Conservation (phyloP, 306 rosid genomes). For the Cucurbita maxima region DNA sequence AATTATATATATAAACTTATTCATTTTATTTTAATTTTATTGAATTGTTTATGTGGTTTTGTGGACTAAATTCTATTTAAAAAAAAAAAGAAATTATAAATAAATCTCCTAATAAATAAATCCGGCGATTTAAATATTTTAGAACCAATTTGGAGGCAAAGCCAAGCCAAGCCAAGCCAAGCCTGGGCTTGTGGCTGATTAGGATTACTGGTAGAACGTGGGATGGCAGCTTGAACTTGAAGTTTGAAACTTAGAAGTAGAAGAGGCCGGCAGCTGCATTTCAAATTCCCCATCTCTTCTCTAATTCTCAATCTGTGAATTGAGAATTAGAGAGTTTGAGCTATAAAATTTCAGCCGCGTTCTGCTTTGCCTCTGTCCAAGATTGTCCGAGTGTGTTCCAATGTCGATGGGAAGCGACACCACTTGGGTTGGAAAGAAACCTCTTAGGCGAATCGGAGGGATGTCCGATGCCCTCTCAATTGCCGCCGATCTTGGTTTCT, state of each 20-base stretch:
- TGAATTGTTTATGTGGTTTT: no score
- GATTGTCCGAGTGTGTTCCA: not conserved
- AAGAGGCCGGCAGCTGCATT: not conserved
- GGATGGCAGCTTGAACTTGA: not conserved
- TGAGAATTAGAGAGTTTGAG: not conserved
- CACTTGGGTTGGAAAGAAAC: constrained; percentile 81
- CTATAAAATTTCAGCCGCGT: not conserved
- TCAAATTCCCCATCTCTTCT: not conserved
- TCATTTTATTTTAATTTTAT: no score
- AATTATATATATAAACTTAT: no score
- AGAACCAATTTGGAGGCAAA: no score
- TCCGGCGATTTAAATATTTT: no score
- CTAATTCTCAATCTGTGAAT: constrained; percentile 21
- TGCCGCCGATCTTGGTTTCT: constrained; percentile 80
- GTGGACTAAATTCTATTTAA: no score
- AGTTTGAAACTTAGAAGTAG: not conserved
- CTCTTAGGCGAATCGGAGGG: constrained; percentile 71
- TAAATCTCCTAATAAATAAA: no score
- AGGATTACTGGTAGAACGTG: not conserved
- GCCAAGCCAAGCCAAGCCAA: no score
- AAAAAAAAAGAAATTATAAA: no score
- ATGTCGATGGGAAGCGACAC: constrained; percentile 62
- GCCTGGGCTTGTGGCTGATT: not conserved
- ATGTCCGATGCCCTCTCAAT: constrained; percentile 83
- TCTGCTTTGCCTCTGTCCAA: not conserved